A percentile compares a stretch with the other conserved stretches of the same genome.
Conservation (phyloP, 441 rosid genomes). For the Hura crepitans region DNA sequence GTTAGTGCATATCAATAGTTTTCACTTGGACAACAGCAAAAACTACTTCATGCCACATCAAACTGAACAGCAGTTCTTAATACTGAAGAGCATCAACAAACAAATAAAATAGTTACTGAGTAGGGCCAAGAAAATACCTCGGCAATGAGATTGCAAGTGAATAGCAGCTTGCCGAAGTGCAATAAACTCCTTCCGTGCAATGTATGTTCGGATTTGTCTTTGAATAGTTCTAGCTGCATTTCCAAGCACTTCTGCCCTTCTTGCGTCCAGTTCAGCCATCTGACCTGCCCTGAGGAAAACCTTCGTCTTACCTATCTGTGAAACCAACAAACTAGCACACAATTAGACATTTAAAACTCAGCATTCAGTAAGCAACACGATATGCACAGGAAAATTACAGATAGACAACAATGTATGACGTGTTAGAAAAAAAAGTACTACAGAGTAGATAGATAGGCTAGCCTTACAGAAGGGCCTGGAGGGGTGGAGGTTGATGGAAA, state of each 20-base stretch:
- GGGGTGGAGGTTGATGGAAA: neutral
- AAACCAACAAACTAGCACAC: conserved; percentile 28
- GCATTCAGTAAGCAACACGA: conserved; percentile 21
- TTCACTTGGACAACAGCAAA: neutral
- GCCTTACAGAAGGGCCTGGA: neutral
- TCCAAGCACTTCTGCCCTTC: conserved; percentile 78
- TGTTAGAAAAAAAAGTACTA: neutral
- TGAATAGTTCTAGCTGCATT: conserved; percentile 90
- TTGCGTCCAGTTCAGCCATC: conserved; percentile 97
- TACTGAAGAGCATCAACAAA: conserved; percentile 17
- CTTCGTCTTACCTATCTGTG: conserved; percentile 94
- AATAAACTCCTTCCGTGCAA: conserved; percentile 64
- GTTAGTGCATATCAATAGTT: neutral
- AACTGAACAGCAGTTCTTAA: neutral
- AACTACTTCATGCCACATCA: conserved; percentile 9
- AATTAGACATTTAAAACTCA: conserved; percentile 29
- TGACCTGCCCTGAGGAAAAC: conserved; percentile 96
- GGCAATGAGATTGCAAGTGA: conserved; percentile 35
- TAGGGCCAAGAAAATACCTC: conserved; percentile 37
- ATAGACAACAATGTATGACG: neutral
- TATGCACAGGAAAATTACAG: neutral
- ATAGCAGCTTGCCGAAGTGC: conserved; percentile 62
- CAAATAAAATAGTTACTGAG: conserved; percentile 9
- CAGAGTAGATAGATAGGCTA: neutral
- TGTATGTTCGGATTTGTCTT: conserved; percentile 65